Conservation (phyloP, 805 yeast species). For the Candida germanica region DNA sequence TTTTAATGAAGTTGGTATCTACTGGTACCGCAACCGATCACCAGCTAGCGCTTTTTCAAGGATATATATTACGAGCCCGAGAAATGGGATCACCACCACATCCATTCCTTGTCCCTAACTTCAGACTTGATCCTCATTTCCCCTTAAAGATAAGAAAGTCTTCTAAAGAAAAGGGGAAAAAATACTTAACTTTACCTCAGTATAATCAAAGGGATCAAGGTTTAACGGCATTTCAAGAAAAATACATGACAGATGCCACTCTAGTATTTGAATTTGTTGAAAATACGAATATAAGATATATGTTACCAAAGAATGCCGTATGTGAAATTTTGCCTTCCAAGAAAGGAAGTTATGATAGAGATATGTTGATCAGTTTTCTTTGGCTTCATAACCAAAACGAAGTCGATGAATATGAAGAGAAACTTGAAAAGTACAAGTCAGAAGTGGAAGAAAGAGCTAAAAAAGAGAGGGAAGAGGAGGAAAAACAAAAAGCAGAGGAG, state of each 20-base stretch:
- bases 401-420: slow-evolving; percentile 43
- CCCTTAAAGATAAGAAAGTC: slow-evolving; percentile 18
- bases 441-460: slow-evolving; percentile 25
- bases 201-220: slow-evolving; percentile 46
- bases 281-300: slow-evolving; percentile 68
- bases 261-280: slow-evolving; percentile 84
- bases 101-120: slow-evolving; percentile 11
- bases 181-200: slow-evolving; percentile 15
- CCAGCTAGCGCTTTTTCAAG: slow-evolving; percentile 77
- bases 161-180: slow-evolving; percentile 19
- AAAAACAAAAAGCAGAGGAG: slow-evolving; percentile 24
- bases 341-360: slow-evolving; percentile 29
- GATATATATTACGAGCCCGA: slow-evolving; percentile 73
- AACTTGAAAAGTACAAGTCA: slow-evolving; percentile 26
- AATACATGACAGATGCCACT: slow-evolving; percentile 65
- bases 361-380: slow-evolving; percentile 46
- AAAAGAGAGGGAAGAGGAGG: slow-evolving; percentile 23
- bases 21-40: slow-evolving; percentile 70
- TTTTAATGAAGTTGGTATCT: slow-evolving; percentile 83
- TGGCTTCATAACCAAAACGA: slow-evolving; percentile 51
- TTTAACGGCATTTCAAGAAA: slow-evolving; percentile 74
- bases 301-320: slow-evolving; percentile 73
- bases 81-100: slow-evolving; percentile 62
- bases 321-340: slow-evolving; percentile 50
- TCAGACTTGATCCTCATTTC: slow-evolving; percentile 24